phyloP scores from a whole-genome alignment of 805 yeast species.

The Candida arabinofermentans region DNA sequence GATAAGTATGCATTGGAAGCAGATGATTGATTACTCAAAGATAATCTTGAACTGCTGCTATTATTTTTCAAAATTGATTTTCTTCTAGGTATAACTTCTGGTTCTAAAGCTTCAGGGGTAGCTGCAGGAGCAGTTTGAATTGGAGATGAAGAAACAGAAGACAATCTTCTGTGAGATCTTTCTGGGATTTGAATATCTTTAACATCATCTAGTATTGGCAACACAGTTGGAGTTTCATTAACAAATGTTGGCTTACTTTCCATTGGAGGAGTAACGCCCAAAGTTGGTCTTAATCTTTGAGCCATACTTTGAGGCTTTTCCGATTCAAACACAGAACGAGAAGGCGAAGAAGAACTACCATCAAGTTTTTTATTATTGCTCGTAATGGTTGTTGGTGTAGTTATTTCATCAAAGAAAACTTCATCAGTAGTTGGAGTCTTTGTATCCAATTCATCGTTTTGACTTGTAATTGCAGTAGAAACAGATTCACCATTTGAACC shows the following conservation, averaged over 20 bases:
- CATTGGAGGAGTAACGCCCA: slow-evolving; percentile 23
- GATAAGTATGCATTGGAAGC: slow-evolving; percentile 66
- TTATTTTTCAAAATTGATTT: slow-evolving; percentile 47
- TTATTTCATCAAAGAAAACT: slow-evolving; percentile 2
- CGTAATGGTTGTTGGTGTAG: not conserved
- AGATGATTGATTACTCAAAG: slow-evolving; percentile 29
- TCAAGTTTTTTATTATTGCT: not conserved
- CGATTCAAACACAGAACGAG: not conserved
- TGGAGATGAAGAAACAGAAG: slow-evolving; percentile 9
- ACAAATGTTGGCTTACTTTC: slow-evolving; percentile 7
- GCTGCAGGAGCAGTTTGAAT: not conserved
- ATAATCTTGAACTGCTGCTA: slow-evolving; percentile 12
- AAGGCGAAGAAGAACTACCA: not conserved
- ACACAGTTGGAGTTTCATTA: slow-evolving; percentile 6
- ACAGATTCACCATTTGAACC: slow-evolving; percentile 6
- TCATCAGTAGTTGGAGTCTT: slow-evolving; percentile 3
- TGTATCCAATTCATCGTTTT: slow-evolving; percentile 2
- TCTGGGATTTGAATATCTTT: slow-evolving; percentile 27
- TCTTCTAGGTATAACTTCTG: slow-evolving; percentile 23
- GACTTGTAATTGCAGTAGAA: slow-evolving; percentile 9
- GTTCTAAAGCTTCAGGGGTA: not conserved
- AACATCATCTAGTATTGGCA: slow-evolving; percentile 2
- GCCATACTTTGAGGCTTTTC: slow-evolving; percentile 36
- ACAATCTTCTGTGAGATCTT: slow-evolving; percentile 29
- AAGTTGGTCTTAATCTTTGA: slow-evolving; percentile 41